Conservation (phyloP, 2,329 filamentous ascomycete genomes). For the Lecanicillium sp. region DNA sequence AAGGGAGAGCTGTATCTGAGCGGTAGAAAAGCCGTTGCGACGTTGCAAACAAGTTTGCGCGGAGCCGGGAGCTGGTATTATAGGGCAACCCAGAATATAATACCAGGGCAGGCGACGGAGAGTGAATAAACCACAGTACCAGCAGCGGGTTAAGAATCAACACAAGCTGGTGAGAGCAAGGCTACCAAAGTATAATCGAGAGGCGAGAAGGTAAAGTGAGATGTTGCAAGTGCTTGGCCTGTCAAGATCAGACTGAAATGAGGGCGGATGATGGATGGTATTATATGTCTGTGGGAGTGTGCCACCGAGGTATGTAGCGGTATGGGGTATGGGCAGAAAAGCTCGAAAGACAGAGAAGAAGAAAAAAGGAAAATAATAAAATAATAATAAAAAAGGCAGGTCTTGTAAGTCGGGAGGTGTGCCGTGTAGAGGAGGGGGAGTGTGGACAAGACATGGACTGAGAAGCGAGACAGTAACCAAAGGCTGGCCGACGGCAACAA, state of each 20-base stretch:
- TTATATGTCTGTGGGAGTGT: constrained; percentile 12
- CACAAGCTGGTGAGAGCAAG: background rate
- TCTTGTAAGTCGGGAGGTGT: constrained; percentile 10
- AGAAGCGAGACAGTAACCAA: background rate
- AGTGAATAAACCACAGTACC: no score
- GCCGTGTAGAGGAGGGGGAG: no score
- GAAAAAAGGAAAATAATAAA: background rate
- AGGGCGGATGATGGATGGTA: constrained; percentile 9
- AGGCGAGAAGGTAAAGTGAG: background rate
- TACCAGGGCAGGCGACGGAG: constrained; percentile 1
- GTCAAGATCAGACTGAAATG: constrained; percentile 7
- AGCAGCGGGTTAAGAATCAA: background rate
- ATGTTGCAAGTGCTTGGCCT: background rate
- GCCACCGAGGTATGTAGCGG: background rate
- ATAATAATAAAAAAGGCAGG: background rate
- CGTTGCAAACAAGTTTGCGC: background rate
- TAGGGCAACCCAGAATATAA: constrained; percentile 1
- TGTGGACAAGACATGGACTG: background rate
- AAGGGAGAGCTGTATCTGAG: background rate
- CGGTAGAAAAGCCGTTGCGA: background rate
- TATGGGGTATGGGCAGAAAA: background rate
- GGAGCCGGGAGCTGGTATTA: background rate
- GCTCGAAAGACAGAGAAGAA: background rate
- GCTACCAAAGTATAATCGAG: background rate
- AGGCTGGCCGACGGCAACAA: background rate